Base-by-base conservation (phyloP, 371 early-diverging fungal species). In the Mortierella sp. region DNA sequence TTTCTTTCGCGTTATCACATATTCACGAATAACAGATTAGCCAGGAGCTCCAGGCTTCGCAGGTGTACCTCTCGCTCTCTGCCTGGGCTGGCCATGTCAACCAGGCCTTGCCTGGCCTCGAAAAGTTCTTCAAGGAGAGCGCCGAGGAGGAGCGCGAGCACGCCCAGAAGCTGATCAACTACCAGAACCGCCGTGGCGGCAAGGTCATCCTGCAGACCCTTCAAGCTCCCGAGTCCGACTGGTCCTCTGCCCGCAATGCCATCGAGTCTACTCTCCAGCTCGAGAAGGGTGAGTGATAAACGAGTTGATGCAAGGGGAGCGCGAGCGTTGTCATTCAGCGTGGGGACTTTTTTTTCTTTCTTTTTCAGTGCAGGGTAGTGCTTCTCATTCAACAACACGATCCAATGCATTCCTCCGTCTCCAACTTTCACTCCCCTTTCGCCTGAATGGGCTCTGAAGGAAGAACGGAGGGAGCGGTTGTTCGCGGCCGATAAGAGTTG, bases 241-340 rank as follows among this genome's bases (percentile, higher is more conserved):
- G 93, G 93, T 89, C 90, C 61, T 91, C 92, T 43, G 94, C 94
- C 44, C 90, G 90, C 76, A 91, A 93, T 75, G 93, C 93, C 28
- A 83, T 94, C 69, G 94, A 94, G 87, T 89, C 91, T 21, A 93
- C 93, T 28, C 89, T 94, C 44, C 93, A 94, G 82, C 89, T 94
- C 26, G 94, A 94, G 81, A 93, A 93, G 74, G 91, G 92, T 91
- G 86, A 67, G 80, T 55, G 57, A 0, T 70, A 28, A 26, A 34
- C 54, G 69, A 40, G 43, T 37, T 69, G 21, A 5, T 59, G 9
- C 34, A 59, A 14, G 61, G 16, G 21, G 3, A 37, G 19, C 31
- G 59, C 31, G 16, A 59, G 59, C 28, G 4, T 28, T 14, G 59
- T 61, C 19, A 28, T 61, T 31, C 34, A 5, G 31, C 28, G 61